Evolutionary conservation across 2,329 filamentous ascomycete species (phyloP).

Genomic region (Aspergillus pseudoviridinutans): DNA sequence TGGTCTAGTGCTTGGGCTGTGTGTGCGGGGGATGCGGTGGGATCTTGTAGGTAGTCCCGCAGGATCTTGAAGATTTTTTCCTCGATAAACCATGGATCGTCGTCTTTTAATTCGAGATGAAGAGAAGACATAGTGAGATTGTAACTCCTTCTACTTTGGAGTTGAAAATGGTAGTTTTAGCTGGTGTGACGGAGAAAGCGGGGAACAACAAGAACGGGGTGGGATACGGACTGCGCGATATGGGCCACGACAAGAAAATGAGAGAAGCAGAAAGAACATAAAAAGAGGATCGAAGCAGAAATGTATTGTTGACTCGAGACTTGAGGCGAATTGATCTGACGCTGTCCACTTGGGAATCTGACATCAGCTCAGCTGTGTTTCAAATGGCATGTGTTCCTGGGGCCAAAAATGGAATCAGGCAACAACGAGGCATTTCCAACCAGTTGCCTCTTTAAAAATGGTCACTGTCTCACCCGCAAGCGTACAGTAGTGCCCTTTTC

Average conservation of each 20-base stretch:
- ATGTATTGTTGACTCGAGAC: background rate
- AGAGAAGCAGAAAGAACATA: background rate
- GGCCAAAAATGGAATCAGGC: background rate
- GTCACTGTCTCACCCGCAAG: background rate
- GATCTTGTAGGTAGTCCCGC: background rate
- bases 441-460: background rate
- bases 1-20: background rate
- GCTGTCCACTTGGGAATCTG: background rate
- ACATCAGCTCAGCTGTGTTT: background rate
- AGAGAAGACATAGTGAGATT: background rate
- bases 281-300: background rate
- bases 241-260: background rate
- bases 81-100: slow-evolving; percentile 1
- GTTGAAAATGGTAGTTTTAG: background rate
- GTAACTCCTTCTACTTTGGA: background rate
- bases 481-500: background rate
- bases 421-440: background rate
- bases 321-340: background rate
- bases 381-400: background rate
- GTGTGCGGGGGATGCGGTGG: background rate
- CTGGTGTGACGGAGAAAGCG: background rate
- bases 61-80: background rate
- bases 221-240: background rate
- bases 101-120: background rate
- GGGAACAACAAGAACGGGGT: background rate